Percentiles rank a stretch among this genome's conserved stretches.
phyloP scores from a whole-genome alignment of 2,329 filamentous ascomycete genomes.

The Trichoderma cornu-damae region DNA sequence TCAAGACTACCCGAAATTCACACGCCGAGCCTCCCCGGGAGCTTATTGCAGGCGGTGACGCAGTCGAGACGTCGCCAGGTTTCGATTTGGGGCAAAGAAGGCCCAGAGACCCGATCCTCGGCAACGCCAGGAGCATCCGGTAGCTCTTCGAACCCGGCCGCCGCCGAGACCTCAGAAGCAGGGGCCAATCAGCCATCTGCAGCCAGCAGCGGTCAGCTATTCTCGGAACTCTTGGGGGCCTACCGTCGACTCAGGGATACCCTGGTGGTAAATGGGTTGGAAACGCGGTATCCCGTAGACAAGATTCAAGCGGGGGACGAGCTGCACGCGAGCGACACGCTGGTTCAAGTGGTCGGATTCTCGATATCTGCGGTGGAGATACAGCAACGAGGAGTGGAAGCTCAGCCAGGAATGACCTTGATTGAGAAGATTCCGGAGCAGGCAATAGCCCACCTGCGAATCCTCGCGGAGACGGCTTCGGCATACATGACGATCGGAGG shows the following conservation, averaged over 20 bases:
- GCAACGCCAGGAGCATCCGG: conserved; percentile 36
- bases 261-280: conserved; percentile 50
- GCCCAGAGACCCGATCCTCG: conserved; percentile 31
- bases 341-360: conserved; percentile 67
- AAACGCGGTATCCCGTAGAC: conserved; percentile 35
- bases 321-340: conserved; percentile 51
- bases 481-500: conserved; percentile 78
- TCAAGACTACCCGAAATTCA: conserved; percentile 28
- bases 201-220: conserved; percentile 24
- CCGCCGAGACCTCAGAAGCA: conserved; percentile 27
- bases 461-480: conserved; percentile 80
- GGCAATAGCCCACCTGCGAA: conserved; percentile 76
- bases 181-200: conserved; percentile 19
- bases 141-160: conserved; percentile 39
- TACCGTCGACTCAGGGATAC: conserved; percentile 59
- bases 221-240: conserved; percentile 53
- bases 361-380: conserved; percentile 89
- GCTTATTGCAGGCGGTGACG: conserved; percentile 36
- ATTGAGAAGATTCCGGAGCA: conserved; percentile 81
- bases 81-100: conserved; percentile 39
- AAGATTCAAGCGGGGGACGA: conserved; percentile 37
- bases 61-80: conserved; percentile 35
- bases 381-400: conserved; percentile 78
- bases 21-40: conserved; percentile 37
- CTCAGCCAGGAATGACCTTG: conserved; percentile 66